Percentiles rank a stretch among this genome's conserved stretches.
phyloP scores from a whole-genome alignment of 208 protist genomes.

The Wallacemonas sp. region DNA sequence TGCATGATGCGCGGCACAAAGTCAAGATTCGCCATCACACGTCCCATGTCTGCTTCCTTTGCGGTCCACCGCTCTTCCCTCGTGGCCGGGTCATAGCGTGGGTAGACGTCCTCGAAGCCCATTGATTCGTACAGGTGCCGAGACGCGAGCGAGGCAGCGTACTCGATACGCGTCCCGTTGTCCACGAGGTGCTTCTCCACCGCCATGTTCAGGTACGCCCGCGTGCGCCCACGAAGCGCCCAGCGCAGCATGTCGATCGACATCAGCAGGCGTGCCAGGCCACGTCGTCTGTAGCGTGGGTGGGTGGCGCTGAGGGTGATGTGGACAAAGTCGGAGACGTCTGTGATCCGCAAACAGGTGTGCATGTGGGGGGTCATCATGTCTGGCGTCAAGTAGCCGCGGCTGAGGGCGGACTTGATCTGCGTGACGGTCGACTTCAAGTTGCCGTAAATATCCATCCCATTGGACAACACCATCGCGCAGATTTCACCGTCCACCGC shows the following conservation, averaged over 20 bases:
- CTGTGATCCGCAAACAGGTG: constrained; percentile 48
- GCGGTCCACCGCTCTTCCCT: constrained; percentile 68
- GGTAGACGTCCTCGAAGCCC: constrained; percentile 75
- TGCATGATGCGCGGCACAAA: constrained; percentile 40
- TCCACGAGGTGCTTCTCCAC: constrained; percentile 79
- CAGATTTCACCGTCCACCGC: constrained; percentile 20
- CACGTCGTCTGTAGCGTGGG: constrained; percentile 33
- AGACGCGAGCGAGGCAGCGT: constrained; percentile 51
- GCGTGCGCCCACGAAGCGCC: constrained; percentile 68
- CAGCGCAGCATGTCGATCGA: constrained; percentile 72
- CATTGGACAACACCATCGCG: constrained; percentile 73
- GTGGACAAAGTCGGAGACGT: constrained; percentile 83
- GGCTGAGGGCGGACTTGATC: constrained; percentile 58
- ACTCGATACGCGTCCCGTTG: constrained; percentile 53
- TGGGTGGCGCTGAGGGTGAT: constrained; percentile 85
- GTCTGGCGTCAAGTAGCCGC: constrained; percentile 29
- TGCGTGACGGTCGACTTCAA: constrained; percentile 70
- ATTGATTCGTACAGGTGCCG: constrained; percentile 69
- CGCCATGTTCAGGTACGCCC: constrained; percentile 83
- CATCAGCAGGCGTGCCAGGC: constrained; percentile 71
- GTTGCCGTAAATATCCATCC: constrained; percentile 85
- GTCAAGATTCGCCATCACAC: constrained; percentile 75
- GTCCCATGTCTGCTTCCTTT: constrained; percentile 77
- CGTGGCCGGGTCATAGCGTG: constrained; percentile 63
- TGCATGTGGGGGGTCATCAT: constrained; percentile 45